phyloP scores from a whole-genome alignment of 148 eudicot species.

The Suaeda aralocaspica region DNA sequence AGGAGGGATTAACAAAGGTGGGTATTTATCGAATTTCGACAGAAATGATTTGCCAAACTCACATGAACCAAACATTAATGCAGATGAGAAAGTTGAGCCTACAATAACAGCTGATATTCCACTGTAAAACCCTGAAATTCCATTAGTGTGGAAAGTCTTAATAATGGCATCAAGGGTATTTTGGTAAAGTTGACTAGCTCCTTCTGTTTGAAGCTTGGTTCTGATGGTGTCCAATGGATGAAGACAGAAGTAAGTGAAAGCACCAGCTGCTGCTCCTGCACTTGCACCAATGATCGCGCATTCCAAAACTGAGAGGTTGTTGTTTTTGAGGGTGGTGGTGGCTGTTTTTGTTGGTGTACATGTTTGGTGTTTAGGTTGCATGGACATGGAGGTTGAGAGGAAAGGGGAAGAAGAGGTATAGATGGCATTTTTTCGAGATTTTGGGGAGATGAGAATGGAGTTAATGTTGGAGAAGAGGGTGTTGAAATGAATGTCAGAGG shows the following conservation, averaged over 20 bases:
- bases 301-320: slow-evolving; percentile 59
- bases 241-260: slow-evolving; percentile 76
- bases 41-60: slow-evolving; percentile 81
- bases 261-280: slow-evolving; percentile 87
- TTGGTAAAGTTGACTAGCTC: slow-evolving; percentile 65
- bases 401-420: slow-evolving; percentile 23
- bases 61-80: slow-evolving; percentile 85
- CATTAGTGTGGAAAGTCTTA: slow-evolving; percentile 62
- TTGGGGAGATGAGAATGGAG: slow-evolving; percentile 33
- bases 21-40: slow-evolving; percentile 49
- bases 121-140: slow-evolving; percentile 75
- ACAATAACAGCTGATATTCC: slow-evolving; percentile 89
- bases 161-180: slow-evolving; percentile 60
- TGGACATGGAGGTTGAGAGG: slow-evolving; percentile 53
- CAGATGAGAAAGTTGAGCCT: slow-evolving; percentile 74
- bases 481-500: slow-evolving; percentile 37
- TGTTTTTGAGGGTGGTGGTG: slow-evolving; percentile 30
- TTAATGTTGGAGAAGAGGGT: slow-evolving; percentile 57
- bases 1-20: slow-evolving; percentile 64
- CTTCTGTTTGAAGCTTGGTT: slow-evolving; percentile 81
- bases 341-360: slow-evolving; percentile 11
- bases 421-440: slow-evolving; percentile 22
- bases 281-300: slow-evolving; percentile 71
- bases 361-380: slow-evolving; percentile 28
- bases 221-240: slow-evolving; percentile 91